phyloP scores from a whole-genome alignment of 1,139 yeast genomes.

The Protomyces lactucae-debilis region DNA sequence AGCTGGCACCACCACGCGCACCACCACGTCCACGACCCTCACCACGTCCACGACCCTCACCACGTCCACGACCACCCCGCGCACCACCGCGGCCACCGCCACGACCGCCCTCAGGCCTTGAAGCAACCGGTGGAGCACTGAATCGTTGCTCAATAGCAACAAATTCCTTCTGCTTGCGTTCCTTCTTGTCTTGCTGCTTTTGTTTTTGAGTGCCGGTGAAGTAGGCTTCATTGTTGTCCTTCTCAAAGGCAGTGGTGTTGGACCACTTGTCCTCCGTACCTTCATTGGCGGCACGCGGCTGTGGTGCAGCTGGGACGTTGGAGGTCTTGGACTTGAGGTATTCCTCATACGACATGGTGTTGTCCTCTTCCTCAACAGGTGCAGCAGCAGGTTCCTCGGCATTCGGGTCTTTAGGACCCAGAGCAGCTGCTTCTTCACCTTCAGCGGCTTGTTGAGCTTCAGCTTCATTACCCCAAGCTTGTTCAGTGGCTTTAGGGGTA shows the following conservation, averaged over 20 bases:
- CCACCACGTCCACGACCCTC: constrained; percentile 38
- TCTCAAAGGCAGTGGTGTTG: constrained; percentile 32
- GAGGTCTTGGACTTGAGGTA: constrained; percentile 54
- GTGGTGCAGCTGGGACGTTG: constrained; percentile 41
- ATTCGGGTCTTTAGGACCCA: constrained; percentile 61
- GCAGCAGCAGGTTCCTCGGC: constrained; percentile 56
- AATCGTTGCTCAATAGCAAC: constrained; percentile 60
- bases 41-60: constrained; percentile 38
- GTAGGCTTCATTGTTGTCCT: constrained; percentile 45
- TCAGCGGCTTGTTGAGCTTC: constrained; percentile 30
- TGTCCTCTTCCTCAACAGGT: constrained; percentile 39
- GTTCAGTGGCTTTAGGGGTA: constrained; percentile 74
- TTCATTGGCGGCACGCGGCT: constrained; percentile 55
- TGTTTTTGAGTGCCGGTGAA: constrained; percentile 52
- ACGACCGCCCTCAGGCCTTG: constrained; percentile 9
- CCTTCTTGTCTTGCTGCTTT: constrained; percentile 42
- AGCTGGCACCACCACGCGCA: constrained; percentile 36
- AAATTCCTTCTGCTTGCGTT: constrained; percentile 61
- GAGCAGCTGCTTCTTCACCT: constrained; percentile 50
- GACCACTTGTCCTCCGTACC: constrained; percentile 56
- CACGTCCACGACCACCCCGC: constrained; percentile 38
- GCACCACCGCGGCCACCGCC: constrained; percentile 35
- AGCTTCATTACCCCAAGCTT: constrained; percentile 64
- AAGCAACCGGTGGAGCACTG: constrained; percentile 33
- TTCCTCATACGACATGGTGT: constrained; percentile 59